phyloP scores from a whole-genome alignment of 2,329 filamentous ascomycete species.

The Orbilia ellipsospora region DNA sequence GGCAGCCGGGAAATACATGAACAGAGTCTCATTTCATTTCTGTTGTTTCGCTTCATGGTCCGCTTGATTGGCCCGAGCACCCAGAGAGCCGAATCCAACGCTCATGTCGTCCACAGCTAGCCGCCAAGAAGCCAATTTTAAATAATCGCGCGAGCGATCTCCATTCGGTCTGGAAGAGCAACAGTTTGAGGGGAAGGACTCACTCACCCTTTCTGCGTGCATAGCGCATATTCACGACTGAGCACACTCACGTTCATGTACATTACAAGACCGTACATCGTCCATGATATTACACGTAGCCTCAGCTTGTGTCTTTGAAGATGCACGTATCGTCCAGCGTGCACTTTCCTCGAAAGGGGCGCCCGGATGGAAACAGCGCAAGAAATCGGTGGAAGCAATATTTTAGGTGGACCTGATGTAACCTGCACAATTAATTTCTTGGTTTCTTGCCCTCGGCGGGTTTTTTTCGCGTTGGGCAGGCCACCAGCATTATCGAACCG shows the following conservation, averaged over 20 bases:
- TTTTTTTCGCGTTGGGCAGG: conserved; percentile 14
- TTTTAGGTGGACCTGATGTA: too few relatives aligned
- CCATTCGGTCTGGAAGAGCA: background rate
- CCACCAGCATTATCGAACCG: background rate
- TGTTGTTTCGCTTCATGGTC: conserved; percentile 32
- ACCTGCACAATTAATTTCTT: too few relatives aligned
- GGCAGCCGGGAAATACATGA: conserved; percentile 32
- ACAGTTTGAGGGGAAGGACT: background rate
- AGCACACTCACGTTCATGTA: too few relatives aligned
- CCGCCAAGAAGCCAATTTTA: conserved; percentile 44
- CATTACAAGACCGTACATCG: too few relatives aligned
- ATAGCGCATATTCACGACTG: too few relatives aligned
- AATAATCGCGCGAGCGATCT: conserved; percentile 46
- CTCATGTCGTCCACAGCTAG: conserved; percentile 14
- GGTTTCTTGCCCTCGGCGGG: conserved; percentile 8
- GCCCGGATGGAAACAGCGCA: conserved; percentile 27
- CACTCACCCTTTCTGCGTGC: background rate
- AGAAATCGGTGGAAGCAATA: too few relatives aligned
- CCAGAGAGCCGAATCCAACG: too few relatives aligned
- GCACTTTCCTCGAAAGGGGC: conserved; percentile 4
- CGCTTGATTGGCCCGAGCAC: conserved; percentile 33
- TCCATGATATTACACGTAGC: too few relatives aligned
- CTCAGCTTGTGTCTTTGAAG: background rate
- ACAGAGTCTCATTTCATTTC: conserved; percentile 7
- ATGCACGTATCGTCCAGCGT: background rate